Evolutionary conservation across 2,329 filamentous ascomycete species (phyloP), one percentile per base, ranked within the genome.

Genomic region (Scytalidium lignicola): DNA sequence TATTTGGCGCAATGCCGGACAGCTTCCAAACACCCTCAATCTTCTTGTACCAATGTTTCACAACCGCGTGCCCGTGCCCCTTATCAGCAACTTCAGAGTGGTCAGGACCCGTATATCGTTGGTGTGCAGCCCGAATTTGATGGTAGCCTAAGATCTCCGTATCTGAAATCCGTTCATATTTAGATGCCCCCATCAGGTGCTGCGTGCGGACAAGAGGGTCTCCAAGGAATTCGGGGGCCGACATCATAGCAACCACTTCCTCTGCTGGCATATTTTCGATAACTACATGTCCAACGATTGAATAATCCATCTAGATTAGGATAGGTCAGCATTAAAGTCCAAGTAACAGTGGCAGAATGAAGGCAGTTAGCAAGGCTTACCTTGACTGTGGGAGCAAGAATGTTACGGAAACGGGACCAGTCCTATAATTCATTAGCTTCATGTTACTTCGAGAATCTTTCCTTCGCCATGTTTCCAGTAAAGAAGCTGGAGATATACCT

Each of bases 231-330:
- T 71, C 64, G 19, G 69, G 67, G 60, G 73, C 71, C 26, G 77
- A 79, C 59, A 80, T 70, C 78, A 84, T 82, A 55, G 65, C 60
- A 60, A 83, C 69, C 65, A 75, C 84, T 19, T 82, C 79, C 3
- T 79, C 73, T 0, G 78, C 76, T 1, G 78, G 72, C 78, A 84
- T 82, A 44, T 74, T 73, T 49, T 78, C 74, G 79, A 79, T 83
- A 48, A 78, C 63, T 63, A 79, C 78, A 64, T 79, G 71, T 44
- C 80, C 74, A 66, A 83, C 79, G 43, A 76, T 75, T 46, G 77
- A 78, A 75, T 90, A 90, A 73, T 90, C 86, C 59, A 90, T 76
- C 74, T 85, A 65, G 17, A 45, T 53, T 47, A 52, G 49, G 20
- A 43, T 39, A 15, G 21, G 41, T 49, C 21, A 53, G 47, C 17